Evolutionary conservation across 192 early-diverging fungal genomes (phyloP), one percentile per base, ranked within the genome.

Genomic region (Coemansia sp.): DNA sequence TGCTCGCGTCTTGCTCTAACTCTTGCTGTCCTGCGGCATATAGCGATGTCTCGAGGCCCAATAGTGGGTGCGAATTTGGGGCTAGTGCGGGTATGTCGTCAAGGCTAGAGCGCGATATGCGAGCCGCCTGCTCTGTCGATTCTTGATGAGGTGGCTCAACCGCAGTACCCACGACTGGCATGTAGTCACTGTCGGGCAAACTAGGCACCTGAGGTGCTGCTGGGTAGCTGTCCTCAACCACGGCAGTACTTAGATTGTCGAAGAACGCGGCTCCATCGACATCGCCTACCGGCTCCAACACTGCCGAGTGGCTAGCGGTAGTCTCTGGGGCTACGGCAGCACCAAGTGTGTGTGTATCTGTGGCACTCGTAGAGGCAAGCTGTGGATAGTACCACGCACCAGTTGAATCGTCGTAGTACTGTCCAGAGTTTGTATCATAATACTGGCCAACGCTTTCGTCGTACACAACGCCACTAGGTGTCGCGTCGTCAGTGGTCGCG

Each of bases 361-460:
- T 32, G 7, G 12, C 8, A 35, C 24, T 5, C n/a, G 36, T 35
- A 9, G 56, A 38, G 7, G 19, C 15, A 37, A 14, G 6, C 27
- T 83, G 59, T 11, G 68, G 71, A 32, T 83, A 74, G 43, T 83
- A 83, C 80, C 80, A 83, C 20, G 59, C 58, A 4, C 67, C 75
- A 17, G 74, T 63, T 10, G 56, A 65, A 14, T 74, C 49, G 46
- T 83, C 80, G 27, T 74, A 83, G 42, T 77, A 83, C 62, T 83
- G 75, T 15, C 80, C 80, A 41, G 75, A 67, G 43, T 62, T 65
- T 6, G 71, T 67, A 45, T 83, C 80, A 22, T 83, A 83, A 61
- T 83, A 83, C 42, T 77, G 74, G 6, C 75, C 75, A 6, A 59
- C 51, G 19, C 60, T 32, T 27, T 76, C 56, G 29, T 83, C 80